A percentile compares a stretch with the other conserved stretches of the same genome.
Evolutionary conservation across 140 eudicot genomes (phyloP).

Genomic region (Erigeron philadelphicus): DNA sequence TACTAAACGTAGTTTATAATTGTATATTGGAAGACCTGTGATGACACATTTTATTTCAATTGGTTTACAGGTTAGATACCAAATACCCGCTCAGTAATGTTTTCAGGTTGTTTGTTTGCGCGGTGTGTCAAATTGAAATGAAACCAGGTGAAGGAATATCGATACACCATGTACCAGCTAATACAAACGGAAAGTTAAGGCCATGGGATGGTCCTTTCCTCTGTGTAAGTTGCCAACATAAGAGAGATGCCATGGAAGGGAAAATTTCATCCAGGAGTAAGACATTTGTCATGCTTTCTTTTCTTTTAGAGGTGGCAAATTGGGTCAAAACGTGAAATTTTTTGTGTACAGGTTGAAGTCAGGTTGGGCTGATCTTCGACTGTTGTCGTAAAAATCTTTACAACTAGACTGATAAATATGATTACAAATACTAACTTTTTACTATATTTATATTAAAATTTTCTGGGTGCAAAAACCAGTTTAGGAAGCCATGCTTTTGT

Average conservation of each 20-base stretch:
- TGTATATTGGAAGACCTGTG: not conserved
- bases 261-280: constrained; percentile 56
- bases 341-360: not conserved
- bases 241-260: constrained; percentile 97
- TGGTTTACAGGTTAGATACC: constrained; percentile 63
- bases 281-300: not conserved
- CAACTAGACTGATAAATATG: not conserved
- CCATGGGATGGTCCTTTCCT: constrained; percentile 99
- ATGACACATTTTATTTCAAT: constrained; percentile 24
- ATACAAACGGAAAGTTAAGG: constrained; percentile 45
- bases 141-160: constrained; percentile 93
- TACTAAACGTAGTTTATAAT: not conserved
- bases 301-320: not conserved
- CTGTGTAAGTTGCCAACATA: constrained; percentile 71
- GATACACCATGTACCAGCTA: constrained; percentile 53
- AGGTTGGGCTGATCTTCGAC: not conserved
- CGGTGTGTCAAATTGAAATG: constrained; percentile 83
- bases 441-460: not conserved
- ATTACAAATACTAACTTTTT: not conserved
- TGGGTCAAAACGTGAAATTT: not conserved
- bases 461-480: not conserved
- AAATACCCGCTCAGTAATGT: constrained; percentile 81
- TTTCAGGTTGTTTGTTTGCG: constrained; percentile 79
- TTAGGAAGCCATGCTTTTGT: not conserved
- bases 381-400: not conserved